These are phyloP conservation scores for Geosiphon pyriformis DNA, from an alignment of 192 early-diverging fungal species.

Conservation along the genomic window DNA sequence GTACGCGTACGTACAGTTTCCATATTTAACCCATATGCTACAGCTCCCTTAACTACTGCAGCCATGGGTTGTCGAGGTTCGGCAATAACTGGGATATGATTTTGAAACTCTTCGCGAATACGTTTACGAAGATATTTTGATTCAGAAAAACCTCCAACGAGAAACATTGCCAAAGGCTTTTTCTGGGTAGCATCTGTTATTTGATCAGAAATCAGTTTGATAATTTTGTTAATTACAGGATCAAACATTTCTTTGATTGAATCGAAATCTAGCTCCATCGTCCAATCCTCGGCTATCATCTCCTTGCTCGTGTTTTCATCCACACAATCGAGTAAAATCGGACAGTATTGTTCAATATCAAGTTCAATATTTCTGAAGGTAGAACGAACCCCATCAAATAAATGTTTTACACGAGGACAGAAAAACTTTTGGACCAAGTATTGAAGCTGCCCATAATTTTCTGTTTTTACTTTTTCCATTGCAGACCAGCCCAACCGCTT, in stretches of 20 bases:
- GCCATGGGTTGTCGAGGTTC: conserved; percentile 46
- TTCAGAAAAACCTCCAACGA: conserved; percentile 55
- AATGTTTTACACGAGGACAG: not conserved
- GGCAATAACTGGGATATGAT: conserved; percentile 37
- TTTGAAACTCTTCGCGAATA: conserved; percentile 45
- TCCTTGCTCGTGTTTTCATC: not conserved
- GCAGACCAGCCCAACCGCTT: conserved; percentile 35
- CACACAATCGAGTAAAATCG: conserved; percentile 12
- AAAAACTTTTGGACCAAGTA: conserved; percentile 1
- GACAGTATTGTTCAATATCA: conserved; percentile 6
- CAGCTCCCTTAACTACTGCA: conserved; percentile 50
- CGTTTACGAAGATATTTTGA: conserved; percentile 51
- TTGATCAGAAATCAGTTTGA: conserved; percentile 47
- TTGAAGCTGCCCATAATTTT: conserved; percentile 9
- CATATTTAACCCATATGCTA: conserved; percentile 39
- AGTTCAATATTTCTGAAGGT: not conserved
- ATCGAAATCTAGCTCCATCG: not conserved
- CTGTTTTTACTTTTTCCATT: conserved; percentile 15
- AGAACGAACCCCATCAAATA: not conserved
- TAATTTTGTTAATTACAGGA: conserved; percentile 46
- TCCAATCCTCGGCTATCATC: not conserved
- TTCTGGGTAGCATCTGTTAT: conserved; percentile 40
- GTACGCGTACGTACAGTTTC: not conserved
- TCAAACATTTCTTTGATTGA: conserved; percentile 36
- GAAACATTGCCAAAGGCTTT: conserved; percentile 43